Percentiles rank a stretch among this genome's conserved stretches.
Evolutionary conservation across 805 yeast species (phyloP).

Genomic region (Pichia deserticola): DNA sequence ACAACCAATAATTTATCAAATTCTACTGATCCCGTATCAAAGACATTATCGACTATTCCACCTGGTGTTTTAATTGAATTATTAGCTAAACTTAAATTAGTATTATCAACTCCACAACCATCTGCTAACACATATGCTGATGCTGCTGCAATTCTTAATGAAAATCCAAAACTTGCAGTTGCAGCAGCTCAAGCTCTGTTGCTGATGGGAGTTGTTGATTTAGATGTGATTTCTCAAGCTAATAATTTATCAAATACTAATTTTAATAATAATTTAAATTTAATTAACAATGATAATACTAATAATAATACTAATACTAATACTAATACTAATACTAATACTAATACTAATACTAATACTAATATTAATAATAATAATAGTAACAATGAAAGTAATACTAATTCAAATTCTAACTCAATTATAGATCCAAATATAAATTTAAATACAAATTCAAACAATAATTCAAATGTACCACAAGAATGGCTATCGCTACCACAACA

Average conservation of each 20-base stretch:
- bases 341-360: too few species aligned
- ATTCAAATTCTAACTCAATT: too few species aligned
- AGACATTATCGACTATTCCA: constrained; percentile 55
- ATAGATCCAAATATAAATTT: too few species aligned
- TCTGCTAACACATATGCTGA: constrained; percentile 32
- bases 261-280: not conserved
- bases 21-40: constrained; percentile 44
- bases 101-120: constrained; percentile 45
- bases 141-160: constrained; percentile 45
- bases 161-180: constrained; percentile 51
- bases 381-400: too few species aligned
- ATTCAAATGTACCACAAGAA: constrained; percentile 24
- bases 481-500: constrained; percentile 44
- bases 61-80: constrained; percentile 67
- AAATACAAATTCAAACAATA: not conserved
- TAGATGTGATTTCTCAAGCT: constrained; percentile 60
- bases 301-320: not conserved
- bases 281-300: constrained; percentile 1
- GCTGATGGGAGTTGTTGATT: constrained; percentile 70
- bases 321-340: too few species aligned
- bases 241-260: constrained; percentile 15
- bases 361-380: not conserved
- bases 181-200: constrained; percentile 69
- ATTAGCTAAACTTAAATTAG: constrained; percentile 55
- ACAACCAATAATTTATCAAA: constrained; percentile 4